Evolutionary conservation across 805 yeast species (phyloP), one percentile per base, ranked within the genome.

Genomic region (Brettanomyces sp.): DNA sequence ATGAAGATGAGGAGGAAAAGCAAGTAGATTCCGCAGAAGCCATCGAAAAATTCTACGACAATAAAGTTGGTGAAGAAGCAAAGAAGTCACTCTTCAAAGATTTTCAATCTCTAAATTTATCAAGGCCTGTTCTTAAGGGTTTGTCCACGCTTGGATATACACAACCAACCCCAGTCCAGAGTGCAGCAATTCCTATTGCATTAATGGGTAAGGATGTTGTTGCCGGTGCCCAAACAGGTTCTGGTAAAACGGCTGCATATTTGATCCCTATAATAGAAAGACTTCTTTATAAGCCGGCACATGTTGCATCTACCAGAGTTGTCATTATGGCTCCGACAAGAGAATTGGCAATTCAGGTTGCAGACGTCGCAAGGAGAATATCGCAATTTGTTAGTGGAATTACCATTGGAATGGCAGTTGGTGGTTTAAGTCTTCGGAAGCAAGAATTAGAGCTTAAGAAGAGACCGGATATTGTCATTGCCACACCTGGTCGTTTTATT

Each of bases 151-250:
- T 93, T 36, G 95, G 95, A 5, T 93, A 90, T 62, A 60, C 79
- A n/a, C 77, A 75, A 43, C 99, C 99, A 6, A 85, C 97, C 0
- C 95, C 96, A 12, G 87, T 93, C 68, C 99, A 93, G 69, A 73
- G 90, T 49, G 85, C 96, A 1, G 79, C 95, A 7, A 90, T 93
- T 50, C 99, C 99, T 12, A 80, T 91, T 47, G 96, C 96, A 1
- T 71, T 93, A 37, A 63, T 86, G 51, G 99, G 99, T 57, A 91
- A 87, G 60, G 99, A 93, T 66, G 80, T 93, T 44, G 96, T 93
- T 57, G 99, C 98, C 14, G 98, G 98, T 72, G 99, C 99, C 34
- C 96, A 87, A 23, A 93, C 99, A 4, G 99, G 99, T 70, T 91
- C 98, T 21, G 99, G 99, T 76, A 93, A 93, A 64, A 93, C 99